Evolutionary conservation across 2,329 filamentous ascomycete species (phyloP), one percentile per base, ranked within the genome.

Genomic region (Coleophoma eucalyptorum): DNA sequence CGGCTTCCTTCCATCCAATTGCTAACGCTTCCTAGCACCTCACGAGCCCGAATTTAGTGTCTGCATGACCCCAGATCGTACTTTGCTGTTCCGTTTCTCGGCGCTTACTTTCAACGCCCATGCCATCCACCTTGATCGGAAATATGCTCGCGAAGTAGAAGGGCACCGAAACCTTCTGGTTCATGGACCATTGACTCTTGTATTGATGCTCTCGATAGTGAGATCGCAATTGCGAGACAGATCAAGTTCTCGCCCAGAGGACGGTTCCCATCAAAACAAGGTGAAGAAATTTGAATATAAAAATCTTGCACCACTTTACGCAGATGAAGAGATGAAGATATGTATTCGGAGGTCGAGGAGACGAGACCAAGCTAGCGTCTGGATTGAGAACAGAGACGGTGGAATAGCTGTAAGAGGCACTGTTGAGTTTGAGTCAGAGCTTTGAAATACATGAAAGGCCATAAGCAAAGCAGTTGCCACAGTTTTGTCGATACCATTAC

Each of bases 21-120:
- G 49, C 55, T 51, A 52, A 49, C 50, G 26, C 26, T 8, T 26
- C 26, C 26, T 26, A 59, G 55, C 62, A 34, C 26, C 43, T 20
- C 49, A 56, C 38, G 49, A 52, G 12, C 74, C 83, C 1, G 73
- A 79, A 43, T 81, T 83, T 59, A 72, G 71, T 16, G 75, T 87
- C 58, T 71, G 72, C 0, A 70, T 96, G 20, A 79, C 71, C 0
- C 90, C 91, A 1, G 84, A 85, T 2, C 75, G 80, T 3, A 74
- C 79, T 4, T 79, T 97, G 4, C 82, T 99, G 49, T 96, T 96
- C 72, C 84, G 92, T 52, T 97, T 93, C 74, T 94, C 88, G 18
- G 91, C 91, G 0, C 80, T 99, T 33, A 93, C 89, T 2, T 92
- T 90, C 74, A 99, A 99, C 68, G 90, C 90, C 1, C 94, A 99